Base-by-base conservation (phyloP, 768 basidiomycete species). In the Udeniomyces megalosporus region DNA sequence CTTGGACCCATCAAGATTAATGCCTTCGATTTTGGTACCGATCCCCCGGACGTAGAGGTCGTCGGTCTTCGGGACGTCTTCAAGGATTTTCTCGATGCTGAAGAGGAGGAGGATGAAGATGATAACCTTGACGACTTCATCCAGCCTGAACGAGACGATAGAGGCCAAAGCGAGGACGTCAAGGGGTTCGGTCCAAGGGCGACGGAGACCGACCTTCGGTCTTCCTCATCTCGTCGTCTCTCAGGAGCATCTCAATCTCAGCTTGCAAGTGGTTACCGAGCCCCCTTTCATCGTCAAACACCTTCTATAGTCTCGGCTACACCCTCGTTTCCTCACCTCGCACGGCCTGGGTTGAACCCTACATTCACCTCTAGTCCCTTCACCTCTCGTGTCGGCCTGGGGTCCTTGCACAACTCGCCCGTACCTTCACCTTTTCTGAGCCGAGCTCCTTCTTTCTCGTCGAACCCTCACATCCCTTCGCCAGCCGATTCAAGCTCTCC, bases 31-130 rank as follows among this genome's bases (percentile, higher is more conserved):
- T 92, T 99, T 74, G 95, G 95, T 34, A 81, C 84, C 0, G 76
- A 77, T 22, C 71, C 83, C 2, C 95, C 95, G 4, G 85, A 91
- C 63, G 80, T 92, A 26, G 88, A 95, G 72, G 80, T 97, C 58
- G 83, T 87, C 59, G 95, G 95, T 75, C 75, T 97, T 56, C 80
- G 89, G 51, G 90, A 96, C 77, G 88, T 97, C 61, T 88, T 92
- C 75, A 84, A 83, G 57, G 92, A 93, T 72, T 97, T 97, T 70
- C 80, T 95, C 59, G 87, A 91, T 64, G 70, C 64, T 4, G 86
- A 85, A 67, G 85, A 87, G 67, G 77, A 80, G 42, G 77, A 76
- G 2, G 81, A 82, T 0, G 81, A 83, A 50, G 71, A 74, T 17
- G 67, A 62, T 1, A 76, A 79, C 65, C 38, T 17, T 8, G 38